These are phyloP conservation scores for Heteromeles arbutifolia DNA, from an alignment of 306 rosid genomes.

Conservation along the genomic window DNA sequence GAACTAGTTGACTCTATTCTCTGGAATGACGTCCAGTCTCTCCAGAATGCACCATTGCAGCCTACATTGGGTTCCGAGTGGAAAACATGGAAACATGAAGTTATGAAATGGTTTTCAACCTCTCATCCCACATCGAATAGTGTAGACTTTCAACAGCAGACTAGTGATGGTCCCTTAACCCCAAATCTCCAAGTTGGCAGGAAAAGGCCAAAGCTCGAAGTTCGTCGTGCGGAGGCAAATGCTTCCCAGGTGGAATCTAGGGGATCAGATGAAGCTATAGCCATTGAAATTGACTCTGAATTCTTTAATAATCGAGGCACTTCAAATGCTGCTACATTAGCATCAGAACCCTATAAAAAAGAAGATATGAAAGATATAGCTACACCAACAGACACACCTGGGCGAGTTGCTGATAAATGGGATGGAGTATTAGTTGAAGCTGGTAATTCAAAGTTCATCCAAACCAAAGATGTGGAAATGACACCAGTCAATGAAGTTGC, in stretches of 20 bases:
- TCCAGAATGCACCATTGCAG: slow-evolving; percentile 46
- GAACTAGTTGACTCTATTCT: slow-evolving; percentile 73
- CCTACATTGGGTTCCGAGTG: slow-evolving; percentile 77
- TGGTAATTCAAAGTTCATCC: slow-evolving; percentile 35
- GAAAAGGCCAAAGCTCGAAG: slow-evolving; percentile 95
- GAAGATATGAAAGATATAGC: slow-evolving; percentile 42
- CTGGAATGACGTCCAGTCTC: slow-evolving; percentile 78
- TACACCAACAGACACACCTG: slow-evolving; percentile 27
- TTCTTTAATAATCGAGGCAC: slow-evolving; percentile 51
- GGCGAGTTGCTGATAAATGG: slow-evolving; percentile 54
- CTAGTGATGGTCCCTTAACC: slow-evolving; percentile 40
- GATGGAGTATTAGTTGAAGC: slow-evolving; percentile 48
- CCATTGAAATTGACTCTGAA: slow-evolving; percentile 57
- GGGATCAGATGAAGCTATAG: slow-evolving; percentile 47
- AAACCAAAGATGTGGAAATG: slow-evolving; percentile 41
- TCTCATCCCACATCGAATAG: slow-evolving; percentile 42
- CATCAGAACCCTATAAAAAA: slow-evolving; percentile 41
- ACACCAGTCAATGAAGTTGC: slow-evolving; percentile 49
- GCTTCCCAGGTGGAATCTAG: slow-evolving; percentile 50
- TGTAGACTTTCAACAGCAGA: slow-evolving; percentile 45
- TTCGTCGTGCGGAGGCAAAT: slow-evolving; percentile 94
- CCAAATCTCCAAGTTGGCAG: slow-evolving; percentile 62
- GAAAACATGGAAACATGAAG: slow-evolving; percentile 97
- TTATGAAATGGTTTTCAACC: slow-evolving; percentile 72
- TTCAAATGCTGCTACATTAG: slow-evolving; percentile 32